Evolutionary conservation across 805 yeast genomes (phyloP), one percentile per base, ranked within the genome.

Genomic region (Wickerhamomyces rabaulensis): DNA sequence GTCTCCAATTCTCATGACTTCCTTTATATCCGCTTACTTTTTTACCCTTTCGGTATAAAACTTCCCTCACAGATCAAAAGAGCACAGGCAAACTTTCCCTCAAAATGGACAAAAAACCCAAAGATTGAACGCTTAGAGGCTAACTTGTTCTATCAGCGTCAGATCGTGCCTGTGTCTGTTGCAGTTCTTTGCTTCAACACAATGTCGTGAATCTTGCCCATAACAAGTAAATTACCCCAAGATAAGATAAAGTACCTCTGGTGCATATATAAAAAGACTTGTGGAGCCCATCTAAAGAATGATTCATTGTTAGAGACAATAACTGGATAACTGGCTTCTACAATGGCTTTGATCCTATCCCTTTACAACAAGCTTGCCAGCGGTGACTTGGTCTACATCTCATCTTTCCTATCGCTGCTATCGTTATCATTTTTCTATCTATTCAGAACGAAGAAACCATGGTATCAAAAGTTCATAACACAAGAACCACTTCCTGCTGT

Each of bases 401-500:
- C 36, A 10, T 33, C 36, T 2, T 33, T 33, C 19, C 10, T 33
- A 16, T 16, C 36, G 16, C 16, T 33, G 20, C 4, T 33, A 33
- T 33, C 20, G 2, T 7, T 17, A 33, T 33, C 36, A 16, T 33
- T 33, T 33, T 33, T 16, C 12, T 33, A 33, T 16, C 8, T 33
- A 33, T 16, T 33, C 3, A 16, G 13, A 16, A 7, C 36, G 12
- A 16, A 17, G 17, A 33, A 33, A 16, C 36, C 41, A 38, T 47
- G 50, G 50, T 40, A 40, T 21, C 21, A 25, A 19, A 29, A 40
- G 13, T 23, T 37, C 7, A 47, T 40, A 6, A 37, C 16, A 10
- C 38, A 43, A 27, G 56, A 51, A 20, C 71, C 71, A 10, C 42
- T 68, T 1, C 55, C 69, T n/a, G 60, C 66, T 4, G 61, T 55